Evolutionary conservation across 148 eudicot genomes (phyloP).

Genomic region (Camellia japonica): DNA sequence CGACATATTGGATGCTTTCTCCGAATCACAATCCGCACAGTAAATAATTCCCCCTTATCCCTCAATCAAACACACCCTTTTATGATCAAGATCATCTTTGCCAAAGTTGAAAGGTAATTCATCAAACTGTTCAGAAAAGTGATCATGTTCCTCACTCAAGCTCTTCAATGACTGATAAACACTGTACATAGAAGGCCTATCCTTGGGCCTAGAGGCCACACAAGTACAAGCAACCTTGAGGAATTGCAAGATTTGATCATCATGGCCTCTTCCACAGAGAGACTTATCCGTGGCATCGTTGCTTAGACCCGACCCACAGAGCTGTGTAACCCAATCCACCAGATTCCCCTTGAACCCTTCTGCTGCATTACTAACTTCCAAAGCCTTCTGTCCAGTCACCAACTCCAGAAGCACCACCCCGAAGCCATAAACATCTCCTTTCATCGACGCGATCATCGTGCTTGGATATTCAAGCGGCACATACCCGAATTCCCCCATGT

Average conservation of each 20-base stretch:
- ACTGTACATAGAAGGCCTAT: slow-evolving; percentile 63
- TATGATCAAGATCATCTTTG: slow-evolving; percentile 42
- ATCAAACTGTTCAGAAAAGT: slow-evolving; percentile 50
- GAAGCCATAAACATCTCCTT: slow-evolving; percentile 69
- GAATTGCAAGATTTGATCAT: slow-evolving; percentile 63
- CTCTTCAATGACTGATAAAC: slow-evolving; percentile 53
- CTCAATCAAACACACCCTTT: no score
- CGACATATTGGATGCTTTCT: no score
- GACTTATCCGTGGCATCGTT: slow-evolving; percentile 59
- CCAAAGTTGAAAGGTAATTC: slow-evolving; percentile 64
- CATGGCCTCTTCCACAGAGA: slow-evolving; percentile 55
- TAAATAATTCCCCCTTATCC: no score
- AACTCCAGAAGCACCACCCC: slow-evolving; percentile 71
- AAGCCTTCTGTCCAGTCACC: slow-evolving; percentile 68
- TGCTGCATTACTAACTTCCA: slow-evolving; percentile 43
- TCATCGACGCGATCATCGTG: slow-evolving; percentile 60
- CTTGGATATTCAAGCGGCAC: slow-evolving; percentile 69
- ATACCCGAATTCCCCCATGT: slow-evolving; percentile 72
- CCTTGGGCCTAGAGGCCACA: slow-evolving; percentile 65
- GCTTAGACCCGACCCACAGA: slow-evolving; percentile 46
- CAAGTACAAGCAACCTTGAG: slow-evolving; percentile 62
- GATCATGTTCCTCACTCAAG: slow-evolving; percentile 49
- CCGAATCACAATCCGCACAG: no score
- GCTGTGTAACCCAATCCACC: slow-evolving; percentile 71
- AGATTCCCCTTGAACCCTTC: slow-evolving; percentile 66